phyloP scores from a whole-genome alignment of 2,329 filamentous ascomycete genomes.

The Coniochaeta prunicola region DNA sequence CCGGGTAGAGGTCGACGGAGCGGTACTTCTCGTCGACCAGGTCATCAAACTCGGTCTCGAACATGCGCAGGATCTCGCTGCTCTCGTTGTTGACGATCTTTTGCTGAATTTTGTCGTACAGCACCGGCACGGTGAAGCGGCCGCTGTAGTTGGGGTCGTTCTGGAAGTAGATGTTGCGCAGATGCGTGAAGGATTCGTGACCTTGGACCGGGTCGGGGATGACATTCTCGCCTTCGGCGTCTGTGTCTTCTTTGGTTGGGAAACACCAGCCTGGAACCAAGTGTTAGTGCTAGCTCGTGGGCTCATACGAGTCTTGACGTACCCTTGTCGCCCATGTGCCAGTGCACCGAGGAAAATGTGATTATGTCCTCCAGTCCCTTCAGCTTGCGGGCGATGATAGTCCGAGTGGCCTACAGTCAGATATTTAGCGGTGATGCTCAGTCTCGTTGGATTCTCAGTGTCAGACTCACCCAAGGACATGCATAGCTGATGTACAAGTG shows the following conservation, averaged over 20 bases:
- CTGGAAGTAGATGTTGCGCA: slow-evolving; percentile 75
- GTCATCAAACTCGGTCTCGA: slow-evolving; percentile 74
- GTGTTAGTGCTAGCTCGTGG: not conserved
- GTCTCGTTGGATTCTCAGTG: not conserved
- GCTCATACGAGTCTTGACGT: slow-evolving; percentile 8
- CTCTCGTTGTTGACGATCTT: slow-evolving; percentile 88
- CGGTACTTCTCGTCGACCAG: slow-evolving; percentile 54
- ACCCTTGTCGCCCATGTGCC: slow-evolving; percentile 65
- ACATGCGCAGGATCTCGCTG: slow-evolving; percentile 87
- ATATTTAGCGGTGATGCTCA: not conserved
- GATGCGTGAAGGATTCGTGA: slow-evolving; percentile 60
- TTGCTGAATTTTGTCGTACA: slow-evolving; percentile 71
- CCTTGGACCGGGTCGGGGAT: slow-evolving; percentile 61
- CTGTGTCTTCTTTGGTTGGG: slow-evolving; percentile 51
- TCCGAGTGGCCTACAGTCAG: slow-evolving; percentile 59
- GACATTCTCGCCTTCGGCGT: slow-evolving; percentile 53
- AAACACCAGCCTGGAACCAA: slow-evolving; percentile 87
- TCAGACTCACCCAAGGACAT: slow-evolving; percentile 68
- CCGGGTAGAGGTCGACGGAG: slow-evolving; percentile 60
- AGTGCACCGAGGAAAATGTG: slow-evolving; percentile 76
- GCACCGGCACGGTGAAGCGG: slow-evolving; percentile 79
- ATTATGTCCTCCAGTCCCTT: slow-evolving; percentile 90
- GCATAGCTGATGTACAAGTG: slow-evolving; percentile 94
- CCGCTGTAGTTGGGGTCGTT: slow-evolving; percentile 65
- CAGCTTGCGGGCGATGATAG: slow-evolving; percentile 78